These are phyloP conservation scores for Exophiala xenobiotica DNA, from an alignment of 2,329 filamentous ascomycete genomes.

Conservation along the genomic window DNA sequence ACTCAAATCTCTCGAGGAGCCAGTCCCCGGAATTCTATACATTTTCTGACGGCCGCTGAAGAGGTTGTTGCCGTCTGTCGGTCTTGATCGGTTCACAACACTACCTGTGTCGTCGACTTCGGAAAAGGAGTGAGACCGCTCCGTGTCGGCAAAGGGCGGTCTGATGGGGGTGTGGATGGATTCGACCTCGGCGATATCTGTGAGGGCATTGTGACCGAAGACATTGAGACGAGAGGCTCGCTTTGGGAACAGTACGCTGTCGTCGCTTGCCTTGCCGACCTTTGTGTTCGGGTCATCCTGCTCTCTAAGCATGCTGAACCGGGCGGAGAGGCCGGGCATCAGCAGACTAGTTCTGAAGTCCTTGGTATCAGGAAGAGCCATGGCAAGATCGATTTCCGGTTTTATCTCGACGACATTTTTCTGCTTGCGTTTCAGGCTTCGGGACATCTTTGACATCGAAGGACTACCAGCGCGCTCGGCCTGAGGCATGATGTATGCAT, in stretches of 20 bases:
- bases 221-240: constrained; percentile 75
- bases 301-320: constrained; percentile 95
- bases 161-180: constrained; percentile 67
- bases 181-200: constrained; percentile 87
- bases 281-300: constrained; percentile 89
- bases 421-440: constrained; percentile 47
- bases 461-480: constrained; percentile 11
- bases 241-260: constrained; percentile 83
- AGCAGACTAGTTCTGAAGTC: constrained; percentile 94
- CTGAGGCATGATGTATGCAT: constrained; percentile 24
- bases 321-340: constrained; percentile 90
- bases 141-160: constrained; percentile 58
- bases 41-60: constrained; percentile 97
- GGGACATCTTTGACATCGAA: constrained; percentile 23
- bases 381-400: constrained; percentile 67
- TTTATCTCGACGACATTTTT: constrained; percentile 53
- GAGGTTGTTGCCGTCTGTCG: constrained; percentile 83
- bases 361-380: constrained; percentile 75
- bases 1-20: constrained; percentile 21
- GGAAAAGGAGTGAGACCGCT: constrained; percentile 64
- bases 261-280: constrained; percentile 90
- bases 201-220: constrained; percentile 64
- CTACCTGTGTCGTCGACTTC: constrained; percentile 68
- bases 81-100: constrained; percentile 81
- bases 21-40: constrained; percentile 70